These are phyloP conservation scores for Lyophyllum atratum DNA, from an alignment of 768 basidiomycete species.

Conservation along the genomic window DNA sequence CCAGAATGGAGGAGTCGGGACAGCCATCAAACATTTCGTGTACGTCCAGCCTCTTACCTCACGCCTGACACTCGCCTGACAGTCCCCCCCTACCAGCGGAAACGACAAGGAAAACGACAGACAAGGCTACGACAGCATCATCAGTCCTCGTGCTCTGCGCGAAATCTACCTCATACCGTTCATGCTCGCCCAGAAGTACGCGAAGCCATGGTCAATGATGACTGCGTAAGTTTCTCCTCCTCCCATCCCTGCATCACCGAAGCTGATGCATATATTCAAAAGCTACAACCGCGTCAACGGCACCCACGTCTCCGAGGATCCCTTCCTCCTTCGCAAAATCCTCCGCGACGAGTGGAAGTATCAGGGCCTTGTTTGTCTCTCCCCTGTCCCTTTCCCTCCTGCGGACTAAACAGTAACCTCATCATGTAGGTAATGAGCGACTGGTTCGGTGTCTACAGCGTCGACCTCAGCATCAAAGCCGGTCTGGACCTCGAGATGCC, in stretches of 20 bases:
- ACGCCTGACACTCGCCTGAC: not conserved
- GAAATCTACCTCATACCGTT: conserved; percentile 80
- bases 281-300: conserved; percentile 83
- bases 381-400: not conserved
- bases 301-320: conserved; percentile 68
- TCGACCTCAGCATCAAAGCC: conserved; percentile 68
- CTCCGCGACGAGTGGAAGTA: conserved; percentile 74
- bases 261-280: not conserved
- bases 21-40: conserved; percentile 84
- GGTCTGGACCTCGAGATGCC: conserved; percentile 84
- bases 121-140: conserved; percentile 64
- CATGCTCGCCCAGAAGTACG: conserved; percentile 69
- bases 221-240: conserved; percentile 53
- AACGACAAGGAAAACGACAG: conserved; percentile 86
- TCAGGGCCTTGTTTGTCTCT: conserved; percentile 50
- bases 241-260: not conserved
- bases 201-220: conserved; percentile 71
- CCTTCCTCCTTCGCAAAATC: conserved; percentile 56
- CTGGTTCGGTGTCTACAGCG: conserved; percentile 78
- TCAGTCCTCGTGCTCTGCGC: conserved; percentile 66
- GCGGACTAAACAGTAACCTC: not conserved
- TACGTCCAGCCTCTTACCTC: conserved; percentile 28
- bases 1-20: conserved; percentile 74
- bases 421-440: conserved; percentile 70
- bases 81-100: conserved; percentile 38